Evolutionary conservation across 495 filamentous ascomycete species (phyloP).

Genomic region (Neurospora sp.): DNA sequence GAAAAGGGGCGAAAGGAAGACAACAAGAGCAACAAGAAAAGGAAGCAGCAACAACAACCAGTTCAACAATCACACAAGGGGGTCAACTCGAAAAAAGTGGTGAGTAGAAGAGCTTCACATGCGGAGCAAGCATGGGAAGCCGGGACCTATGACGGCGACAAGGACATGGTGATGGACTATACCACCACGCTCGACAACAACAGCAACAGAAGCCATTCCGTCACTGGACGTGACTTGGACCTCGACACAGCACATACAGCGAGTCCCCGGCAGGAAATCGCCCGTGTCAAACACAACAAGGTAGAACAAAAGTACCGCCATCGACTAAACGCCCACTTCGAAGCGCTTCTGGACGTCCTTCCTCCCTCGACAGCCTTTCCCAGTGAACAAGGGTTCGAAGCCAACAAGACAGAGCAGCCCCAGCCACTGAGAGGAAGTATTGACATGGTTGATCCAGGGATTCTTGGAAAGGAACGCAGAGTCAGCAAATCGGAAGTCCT

Average conservation of each 20-base stretch:
- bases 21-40: not conserved
- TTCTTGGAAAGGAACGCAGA: not conserved
- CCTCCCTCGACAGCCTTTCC: conserved; percentile 3
- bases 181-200: not conserved
- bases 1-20: not conserved
- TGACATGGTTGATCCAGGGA: not conserved
- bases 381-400: not conserved
- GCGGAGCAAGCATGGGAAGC: not conserved
- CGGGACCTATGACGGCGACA: not conserved
- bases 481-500: conserved; percentile 26
- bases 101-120: not conserved
- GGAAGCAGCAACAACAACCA: not conserved
- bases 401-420: not conserved
- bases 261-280: not conserved
- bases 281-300: conserved; percentile 2
- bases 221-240: not conserved
- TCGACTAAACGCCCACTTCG: conserved; percentile 14
- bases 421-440: not conserved
- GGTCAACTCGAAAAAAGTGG: not conserved
- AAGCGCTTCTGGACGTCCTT: conserved; percentile 20
- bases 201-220: not conserved
- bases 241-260: not conserved
- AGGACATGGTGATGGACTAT: not conserved
- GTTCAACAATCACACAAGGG: not conserved
- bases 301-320: conserved; percentile 6